A percentile compares a stretch with the other conserved stretches of the same genome.
Conservation (phyloP, 2,329 filamentous ascomycete genomes). For the Hypocreales sp. region DNA sequence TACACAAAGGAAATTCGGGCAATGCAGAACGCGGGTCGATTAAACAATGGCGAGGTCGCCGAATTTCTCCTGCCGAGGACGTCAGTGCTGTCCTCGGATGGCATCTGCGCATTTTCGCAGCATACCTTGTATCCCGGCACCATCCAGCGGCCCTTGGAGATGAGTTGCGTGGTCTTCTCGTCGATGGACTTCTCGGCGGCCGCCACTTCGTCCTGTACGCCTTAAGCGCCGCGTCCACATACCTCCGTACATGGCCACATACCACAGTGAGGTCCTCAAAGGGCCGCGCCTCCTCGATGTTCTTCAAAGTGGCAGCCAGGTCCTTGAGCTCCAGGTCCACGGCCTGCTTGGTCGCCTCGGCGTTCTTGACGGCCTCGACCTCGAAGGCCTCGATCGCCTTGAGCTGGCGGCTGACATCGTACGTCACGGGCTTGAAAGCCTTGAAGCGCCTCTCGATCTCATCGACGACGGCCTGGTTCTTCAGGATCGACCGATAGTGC, state of each 20-base stretch:
- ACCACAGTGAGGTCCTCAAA: conserved; percentile 97
- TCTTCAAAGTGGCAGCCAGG: conserved; percentile 85
- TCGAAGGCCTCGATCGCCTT: conserved; percentile 98
- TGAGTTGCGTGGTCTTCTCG: conserved; percentile 86
- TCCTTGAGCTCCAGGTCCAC: conserved; percentile 92
- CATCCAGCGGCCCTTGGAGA: conserved; percentile 95
- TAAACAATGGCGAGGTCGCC: conserved; percentile 93
- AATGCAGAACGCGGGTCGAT: conserved; percentile 25
- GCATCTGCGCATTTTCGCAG: no score
- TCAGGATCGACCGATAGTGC: conserved; percentile 80
- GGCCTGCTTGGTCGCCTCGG: conserved; percentile 89
- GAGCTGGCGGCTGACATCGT: conserved; percentile 85
- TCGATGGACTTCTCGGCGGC: conserved; percentile 92
- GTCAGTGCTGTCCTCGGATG: no score
- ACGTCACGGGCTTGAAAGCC: conserved; percentile 79
- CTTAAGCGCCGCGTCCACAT: conserved; percentile 8
- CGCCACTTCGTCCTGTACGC: conserved; percentile 72
- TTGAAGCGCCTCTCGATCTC: conserved; percentile 96
- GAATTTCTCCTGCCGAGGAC: conserved; percentile 72
- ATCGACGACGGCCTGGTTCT: conserved; percentile 90
- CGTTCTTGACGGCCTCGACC: conserved; percentile 91
- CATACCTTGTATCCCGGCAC: conserved; percentile 99
- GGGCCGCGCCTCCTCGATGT: conserved; percentile 89
- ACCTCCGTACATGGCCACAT: conserved; percentile 29
- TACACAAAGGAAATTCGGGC: conserved; percentile 39